phyloP scores from a whole-genome alignment of 768 basidiomycete species.

The Rhizopogon vesiculosus region DNA sequence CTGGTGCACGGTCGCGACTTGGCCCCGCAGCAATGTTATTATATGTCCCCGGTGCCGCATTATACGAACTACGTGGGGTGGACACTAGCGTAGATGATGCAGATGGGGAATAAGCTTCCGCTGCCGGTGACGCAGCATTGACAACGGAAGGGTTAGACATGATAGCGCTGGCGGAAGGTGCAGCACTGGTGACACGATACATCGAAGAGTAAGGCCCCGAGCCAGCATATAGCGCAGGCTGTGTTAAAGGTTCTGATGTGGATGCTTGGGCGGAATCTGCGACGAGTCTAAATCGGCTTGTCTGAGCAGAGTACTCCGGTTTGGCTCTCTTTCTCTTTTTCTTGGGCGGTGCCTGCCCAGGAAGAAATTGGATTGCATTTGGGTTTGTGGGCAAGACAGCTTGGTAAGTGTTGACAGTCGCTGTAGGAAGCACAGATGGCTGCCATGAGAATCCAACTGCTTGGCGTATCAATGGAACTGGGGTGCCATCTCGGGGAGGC shows the following conservation, averaged over 20 bases:
- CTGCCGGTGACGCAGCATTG: slow-evolving; percentile 1
- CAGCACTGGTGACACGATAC: slow-evolving; percentile 24
- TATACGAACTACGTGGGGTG: background rate
- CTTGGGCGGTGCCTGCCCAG: slow-evolving; percentile 41
- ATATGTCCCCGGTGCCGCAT: background rate
- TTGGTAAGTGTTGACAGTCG: slow-evolving; percentile 26
- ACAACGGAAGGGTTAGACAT: slow-evolving; percentile 5
- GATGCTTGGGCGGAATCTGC: slow-evolving; percentile 17
- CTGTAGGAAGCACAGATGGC: slow-evolving; percentile 17
- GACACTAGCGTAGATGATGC: slow-evolving; percentile 3
- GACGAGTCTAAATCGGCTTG: slow-evolving; percentile 42
- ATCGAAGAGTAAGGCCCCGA: slow-evolving; percentile 38
- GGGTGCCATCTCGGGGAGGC: slow-evolving; percentile 37
- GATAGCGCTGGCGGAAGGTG: background rate
- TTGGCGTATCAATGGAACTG: slow-evolving; percentile 52
- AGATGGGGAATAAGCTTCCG: background rate
- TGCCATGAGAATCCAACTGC: slow-evolving; percentile 49
- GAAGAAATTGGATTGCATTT: slow-evolving; percentile 37
- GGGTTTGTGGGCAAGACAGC: slow-evolving; percentile 19
- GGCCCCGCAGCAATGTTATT: slow-evolving; percentile 4
- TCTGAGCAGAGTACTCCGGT: slow-evolving; percentile 41
- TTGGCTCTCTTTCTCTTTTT: slow-evolving; percentile 22
- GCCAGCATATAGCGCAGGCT: slow-evolving; percentile 27
- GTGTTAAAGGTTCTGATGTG: slow-evolving; percentile 14
- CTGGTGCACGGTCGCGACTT: background rate